Base-by-base conservation (phyloP, 306 rosid species). In the Fagus crenata region DNA sequence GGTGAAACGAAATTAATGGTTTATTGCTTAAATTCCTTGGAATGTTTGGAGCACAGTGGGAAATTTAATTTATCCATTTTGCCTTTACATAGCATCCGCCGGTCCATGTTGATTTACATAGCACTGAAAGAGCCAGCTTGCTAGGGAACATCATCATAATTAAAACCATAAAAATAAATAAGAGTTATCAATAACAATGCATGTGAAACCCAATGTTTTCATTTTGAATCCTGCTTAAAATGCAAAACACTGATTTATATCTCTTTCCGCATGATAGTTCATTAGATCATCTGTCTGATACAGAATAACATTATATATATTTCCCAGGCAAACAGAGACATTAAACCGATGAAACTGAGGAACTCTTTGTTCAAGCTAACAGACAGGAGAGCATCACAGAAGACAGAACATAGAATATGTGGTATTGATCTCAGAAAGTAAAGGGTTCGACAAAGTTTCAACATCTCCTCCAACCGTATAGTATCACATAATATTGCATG, bases 291-390 rank as follows among this genome's bases (percentile, higher is more conserved):
- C 55, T 75, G 63, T 40, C 51, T 71, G 31, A 70, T 75, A 49
- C 6, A 39, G 56, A 54, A 37, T 67, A 56, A 72, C 51, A 56
- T 41, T 81, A 59, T 74, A 61, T 77, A 71, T 77, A 72, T 81
- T 68, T 61, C 17, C 54, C 83, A 87, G 96, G 90, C 91, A 54
- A 84, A 83, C 28, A 75, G 61, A 28, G 90, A 85, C 74, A 85
- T 88, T 73, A 86, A 83, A 60, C 82, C 87, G 11, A 68, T 56
- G 51, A 88, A 84, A 64, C 74, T 93, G 69, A 86, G 73, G 69
- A 83, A 86, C 43, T 82, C 70, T 58, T 77, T 93, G 79, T 81
- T 84, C 56, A 80, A 80, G 80, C 81, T 84, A 33, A 80, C 67
- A 40, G 46, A 69, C 61, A 51, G 49, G 67, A 46, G 55, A 31